These are phyloP conservation scores for Cicer pinnatifidum DNA, from an alignment of 306 rosid genomes.

Conservation along the genomic window DNA sequence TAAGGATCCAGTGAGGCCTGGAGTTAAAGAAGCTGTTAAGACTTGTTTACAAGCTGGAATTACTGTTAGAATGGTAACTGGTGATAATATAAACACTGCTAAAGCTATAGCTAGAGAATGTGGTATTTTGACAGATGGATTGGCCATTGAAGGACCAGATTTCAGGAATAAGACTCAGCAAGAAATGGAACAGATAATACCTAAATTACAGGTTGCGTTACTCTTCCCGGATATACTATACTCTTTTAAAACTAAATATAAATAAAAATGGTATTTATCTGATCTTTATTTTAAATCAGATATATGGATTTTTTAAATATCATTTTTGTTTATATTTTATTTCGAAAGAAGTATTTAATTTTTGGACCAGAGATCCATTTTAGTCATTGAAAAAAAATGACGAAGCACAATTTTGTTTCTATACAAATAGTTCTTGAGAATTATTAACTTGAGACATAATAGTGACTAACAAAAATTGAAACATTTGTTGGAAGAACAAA, in stretches of 20 bases:
- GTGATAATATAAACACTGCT: conserved; percentile 91
- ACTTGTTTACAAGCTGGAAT: conserved; percentile 84
- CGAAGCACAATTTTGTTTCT: no score
- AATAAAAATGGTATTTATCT: no score
- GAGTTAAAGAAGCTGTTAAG: conserved; percentile 82
- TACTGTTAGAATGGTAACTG: conserved; percentile 84
- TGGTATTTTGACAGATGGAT: conserved; percentile 85
- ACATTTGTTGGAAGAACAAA: not conserved
- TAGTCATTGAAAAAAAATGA: not conserved
- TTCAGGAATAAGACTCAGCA: conserved; percentile 61
- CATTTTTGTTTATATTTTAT: no score
- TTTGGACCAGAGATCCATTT: not conserved
- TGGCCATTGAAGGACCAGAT: conserved; percentile 90
- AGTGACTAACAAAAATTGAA: not conserved
- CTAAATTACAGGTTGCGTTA: conserved; percentile 77
- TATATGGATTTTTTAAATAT: no score
- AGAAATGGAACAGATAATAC: conserved; percentile 69
- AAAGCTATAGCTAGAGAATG: conserved; percentile 96
- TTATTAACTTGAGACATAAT: not conserved
- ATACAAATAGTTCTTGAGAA: no score
- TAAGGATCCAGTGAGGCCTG: conserved; percentile 90
- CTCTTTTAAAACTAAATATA: not conserved
- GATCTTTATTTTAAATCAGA: no score
- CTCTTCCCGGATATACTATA: not conserved
- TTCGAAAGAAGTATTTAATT: not conserved